Conservation (phyloP, 768 basidiomycete genomes). For the Calocera cornea region DNA sequence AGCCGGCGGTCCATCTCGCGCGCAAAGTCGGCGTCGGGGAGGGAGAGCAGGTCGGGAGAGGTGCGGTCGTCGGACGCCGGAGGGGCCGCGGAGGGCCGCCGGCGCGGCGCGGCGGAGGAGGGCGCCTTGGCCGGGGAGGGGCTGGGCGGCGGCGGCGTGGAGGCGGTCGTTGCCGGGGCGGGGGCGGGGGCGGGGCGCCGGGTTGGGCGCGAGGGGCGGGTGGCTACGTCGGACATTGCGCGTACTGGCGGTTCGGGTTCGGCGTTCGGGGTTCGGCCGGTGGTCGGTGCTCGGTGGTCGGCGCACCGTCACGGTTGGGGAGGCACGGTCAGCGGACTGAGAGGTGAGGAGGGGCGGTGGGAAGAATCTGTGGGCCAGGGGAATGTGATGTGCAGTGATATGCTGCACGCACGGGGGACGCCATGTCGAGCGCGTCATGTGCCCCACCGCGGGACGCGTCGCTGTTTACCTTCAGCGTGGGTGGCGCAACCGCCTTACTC, state of each 20-base stretch:
- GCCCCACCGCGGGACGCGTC: background rate
- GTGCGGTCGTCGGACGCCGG: background rate
- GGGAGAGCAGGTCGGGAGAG: background rate
- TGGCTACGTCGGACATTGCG: background rate
- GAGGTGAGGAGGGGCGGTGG: too few species aligned
- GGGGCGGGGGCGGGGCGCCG: background rate
- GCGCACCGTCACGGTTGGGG: background rate
- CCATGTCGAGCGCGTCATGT: background rate
- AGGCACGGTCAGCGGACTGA: background rate
- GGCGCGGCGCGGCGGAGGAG: too few species aligned
- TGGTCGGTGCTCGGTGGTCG: too few species aligned
- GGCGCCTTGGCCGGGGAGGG: background rate
- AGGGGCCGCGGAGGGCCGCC: too few species aligned
- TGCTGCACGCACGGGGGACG: too few species aligned
- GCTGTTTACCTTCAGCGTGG: background rate
- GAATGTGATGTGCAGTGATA: background rate
- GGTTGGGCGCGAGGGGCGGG: background rate
- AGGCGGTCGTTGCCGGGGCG: background rate
- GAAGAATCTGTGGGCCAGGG: too few species aligned
- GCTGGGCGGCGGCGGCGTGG: background rate
- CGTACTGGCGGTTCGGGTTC: background rate
- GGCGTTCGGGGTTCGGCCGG: too few species aligned
- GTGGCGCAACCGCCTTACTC: background rate
- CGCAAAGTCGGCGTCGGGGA: background rate
- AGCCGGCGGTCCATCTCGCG: background rate